Percentiles rank a stretch among this genome's conserved stretches.
Conservation (phyloP, 192 early-diverging fungal genomes). For the Thoreauomyces humboldtii region DNA sequence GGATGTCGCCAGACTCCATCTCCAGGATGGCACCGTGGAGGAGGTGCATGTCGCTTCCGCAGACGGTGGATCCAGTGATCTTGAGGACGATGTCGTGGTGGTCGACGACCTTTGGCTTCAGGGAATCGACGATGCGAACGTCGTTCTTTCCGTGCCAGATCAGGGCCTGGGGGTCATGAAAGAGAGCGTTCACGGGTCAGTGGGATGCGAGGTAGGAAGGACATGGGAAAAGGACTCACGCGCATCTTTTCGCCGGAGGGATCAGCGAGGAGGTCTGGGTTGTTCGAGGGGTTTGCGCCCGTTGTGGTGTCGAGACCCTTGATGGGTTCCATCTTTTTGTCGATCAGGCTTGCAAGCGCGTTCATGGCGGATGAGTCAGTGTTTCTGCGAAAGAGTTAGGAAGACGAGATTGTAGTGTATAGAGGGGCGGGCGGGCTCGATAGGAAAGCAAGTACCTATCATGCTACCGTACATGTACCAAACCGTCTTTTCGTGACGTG, state of each 20-base stretch:
- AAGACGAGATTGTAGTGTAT: too few species aligned
- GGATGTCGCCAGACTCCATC: conserved; percentile 29
- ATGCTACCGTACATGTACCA: too few species aligned
- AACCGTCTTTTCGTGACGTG: too few species aligned
- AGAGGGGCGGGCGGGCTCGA: too few species aligned
- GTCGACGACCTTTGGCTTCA: conserved; percentile 42
- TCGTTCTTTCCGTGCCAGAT: not conserved
- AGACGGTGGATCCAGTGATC: conserved; percentile 42
- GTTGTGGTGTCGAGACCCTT: not conserved
- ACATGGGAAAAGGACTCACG: too few species aligned
- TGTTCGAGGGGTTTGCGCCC: conserved; percentile 3
- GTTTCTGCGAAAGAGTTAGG: too few species aligned
- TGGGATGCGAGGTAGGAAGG: too few species aligned
- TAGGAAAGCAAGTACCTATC: too few species aligned
- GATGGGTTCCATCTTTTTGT: not conserved
- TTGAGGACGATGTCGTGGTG: conserved; percentile 29
- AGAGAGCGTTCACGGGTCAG: too few species aligned
- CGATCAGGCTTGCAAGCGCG: conserved; percentile 6
- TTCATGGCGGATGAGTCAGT: too few species aligned
- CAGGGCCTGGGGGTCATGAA: too few species aligned
- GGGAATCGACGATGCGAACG: not conserved
- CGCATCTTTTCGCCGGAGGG: conserved; percentile 8
- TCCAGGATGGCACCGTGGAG: conserved; percentile 1
- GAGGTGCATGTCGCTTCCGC: conserved; percentile 45
- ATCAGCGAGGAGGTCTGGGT: conserved; percentile 8